Conservation (phyloP, 371 early-diverging fungal species). For the Mucor mucedo region DNA sequence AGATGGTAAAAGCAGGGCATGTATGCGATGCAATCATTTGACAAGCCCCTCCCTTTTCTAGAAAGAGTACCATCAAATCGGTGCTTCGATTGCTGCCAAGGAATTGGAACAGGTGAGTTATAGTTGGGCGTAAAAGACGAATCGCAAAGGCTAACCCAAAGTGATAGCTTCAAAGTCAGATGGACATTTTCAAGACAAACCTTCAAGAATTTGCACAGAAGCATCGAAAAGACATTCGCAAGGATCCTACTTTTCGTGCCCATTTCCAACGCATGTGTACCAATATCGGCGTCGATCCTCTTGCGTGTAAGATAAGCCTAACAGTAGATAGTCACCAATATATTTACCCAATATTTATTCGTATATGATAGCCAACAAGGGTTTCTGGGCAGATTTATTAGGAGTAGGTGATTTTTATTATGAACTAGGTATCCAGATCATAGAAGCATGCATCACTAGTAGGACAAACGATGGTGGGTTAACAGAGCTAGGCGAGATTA, state of each 20-base stretch:
- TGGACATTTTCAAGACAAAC: conserved; percentile 78
- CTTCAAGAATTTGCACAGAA: conserved; percentile 86
- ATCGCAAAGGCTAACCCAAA: too few species aligned
- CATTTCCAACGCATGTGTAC: conserved; percentile 95
- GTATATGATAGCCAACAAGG: conserved; percentile 79
- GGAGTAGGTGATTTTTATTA: conserved; percentile 98
- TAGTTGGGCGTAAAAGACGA: neutral
- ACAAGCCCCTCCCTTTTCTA: conserved; percentile 13
- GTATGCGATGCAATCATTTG: too few species aligned
- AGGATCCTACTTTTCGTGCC: conserved; percentile 85
- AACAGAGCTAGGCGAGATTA: conserved; percentile 82
- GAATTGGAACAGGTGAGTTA: conserved; percentile 61
- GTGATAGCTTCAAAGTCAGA: conserved; percentile 64
- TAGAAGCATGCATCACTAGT: conserved; percentile 86
- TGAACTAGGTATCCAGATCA: conserved; percentile 91
- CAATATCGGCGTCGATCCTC: conserved; percentile 93
- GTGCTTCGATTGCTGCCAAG: conserved; percentile 58
- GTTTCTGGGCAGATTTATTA: conserved; percentile 91
- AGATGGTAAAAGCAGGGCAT: neutral
- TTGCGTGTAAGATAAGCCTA: conserved; percentile 72
- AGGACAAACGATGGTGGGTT: conserved; percentile 90
- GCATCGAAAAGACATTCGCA: conserved; percentile 87
- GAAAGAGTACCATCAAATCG: conserved; percentile 62
- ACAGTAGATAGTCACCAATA: neutral
- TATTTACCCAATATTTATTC: conserved; percentile 3